Base-by-base conservation (phyloP, 1,139 yeast species). In the Nadsonia commutata region DNA sequence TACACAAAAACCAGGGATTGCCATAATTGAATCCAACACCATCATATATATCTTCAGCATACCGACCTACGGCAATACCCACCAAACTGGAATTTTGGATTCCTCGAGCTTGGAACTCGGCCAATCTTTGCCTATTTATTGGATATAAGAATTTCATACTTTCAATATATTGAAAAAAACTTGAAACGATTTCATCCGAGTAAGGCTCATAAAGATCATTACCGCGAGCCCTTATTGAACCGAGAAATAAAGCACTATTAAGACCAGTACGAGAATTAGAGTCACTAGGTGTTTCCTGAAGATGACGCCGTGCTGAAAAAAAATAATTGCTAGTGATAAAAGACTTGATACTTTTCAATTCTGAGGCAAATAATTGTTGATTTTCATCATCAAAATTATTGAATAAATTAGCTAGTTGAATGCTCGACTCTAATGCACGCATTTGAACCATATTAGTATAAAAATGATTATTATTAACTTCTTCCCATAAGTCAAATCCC, bases 401-500 rank as follows among this genome's bases (percentile, higher is more conserved):
- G 27, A 64, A 58, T 17, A 52, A 45, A 8, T 57, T 44, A 1
- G 81, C 74, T 31, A 75, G 56, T 3, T 57, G 49, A 2, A 76
- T 59, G 0, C 90, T 95, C 48, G 73, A 65, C 41, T 68, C 65
- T 37, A 88, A 55, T 0, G 95, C 80, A 48, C 78, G 72, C 45
- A 83, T 65, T 58, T 85, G 95, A 2, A 79, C 76, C 53, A 82
- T 62, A 4, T 81, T 67, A 0, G 95, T 86, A 60, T 83, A 88
- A 52, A 85, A 78, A 60, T 88, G 96, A 43, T 66, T 54, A 0
- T 86, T 76, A 45, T 75, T 57, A 39, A 82, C 66, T 60, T 90
- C 98, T 63, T 90, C 98, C 98, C 98, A 90, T 42, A 88, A 65
- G 62, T 90, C 98, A 63, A 83, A 90, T 16, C 86, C 80, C 2